phyloP scores from a whole-genome alignment of 2,329 filamentous ascomycete genomes.

The Aspergillus quadrilineatus region DNA sequence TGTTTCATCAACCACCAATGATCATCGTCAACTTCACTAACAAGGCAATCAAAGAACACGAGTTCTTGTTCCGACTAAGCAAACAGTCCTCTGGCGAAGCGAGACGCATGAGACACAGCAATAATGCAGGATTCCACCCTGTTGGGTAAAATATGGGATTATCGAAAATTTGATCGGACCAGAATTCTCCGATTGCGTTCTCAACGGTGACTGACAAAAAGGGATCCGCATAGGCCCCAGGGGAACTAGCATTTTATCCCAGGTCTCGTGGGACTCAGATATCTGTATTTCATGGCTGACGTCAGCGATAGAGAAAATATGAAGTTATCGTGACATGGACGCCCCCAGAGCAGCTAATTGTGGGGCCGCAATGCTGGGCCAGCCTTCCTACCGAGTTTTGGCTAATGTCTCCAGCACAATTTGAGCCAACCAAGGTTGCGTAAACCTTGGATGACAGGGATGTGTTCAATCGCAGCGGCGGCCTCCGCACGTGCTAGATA shows the following conservation, averaged over 20 bases:
- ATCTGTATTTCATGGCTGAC: neutral
- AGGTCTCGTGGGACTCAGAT: neutral
- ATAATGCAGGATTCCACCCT: conserved; percentile 21
- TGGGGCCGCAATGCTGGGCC: neutral
- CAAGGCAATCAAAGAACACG: neutral
- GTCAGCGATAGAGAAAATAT: neutral
- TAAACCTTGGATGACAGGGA: neutral
- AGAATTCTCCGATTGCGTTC: conserved; percentile 3
- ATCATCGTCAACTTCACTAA: neutral
- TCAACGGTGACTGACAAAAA: neutral
- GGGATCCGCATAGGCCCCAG: neutral
- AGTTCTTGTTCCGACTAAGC: neutral
- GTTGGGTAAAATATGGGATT: conserved; percentile 17
- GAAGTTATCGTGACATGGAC: neutral
- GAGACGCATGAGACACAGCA: neutral
- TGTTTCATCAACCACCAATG: neutral
- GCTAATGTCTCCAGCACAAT: conserved; percentile 11
- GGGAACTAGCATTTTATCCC: neutral
- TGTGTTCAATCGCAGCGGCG: conserved; percentile 22
- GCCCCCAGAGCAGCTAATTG: neutral
- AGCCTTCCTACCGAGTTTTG: neutral
- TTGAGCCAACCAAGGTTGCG: conserved; percentile 8
- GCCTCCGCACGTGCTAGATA: conserved; percentile 18
- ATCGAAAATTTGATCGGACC: conserved; percentile 13
- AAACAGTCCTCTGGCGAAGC: too few species aligned